phyloP scores from a whole-genome alignment of 371 early-diverging fungal species.

The Batkoa obscura region DNA sequence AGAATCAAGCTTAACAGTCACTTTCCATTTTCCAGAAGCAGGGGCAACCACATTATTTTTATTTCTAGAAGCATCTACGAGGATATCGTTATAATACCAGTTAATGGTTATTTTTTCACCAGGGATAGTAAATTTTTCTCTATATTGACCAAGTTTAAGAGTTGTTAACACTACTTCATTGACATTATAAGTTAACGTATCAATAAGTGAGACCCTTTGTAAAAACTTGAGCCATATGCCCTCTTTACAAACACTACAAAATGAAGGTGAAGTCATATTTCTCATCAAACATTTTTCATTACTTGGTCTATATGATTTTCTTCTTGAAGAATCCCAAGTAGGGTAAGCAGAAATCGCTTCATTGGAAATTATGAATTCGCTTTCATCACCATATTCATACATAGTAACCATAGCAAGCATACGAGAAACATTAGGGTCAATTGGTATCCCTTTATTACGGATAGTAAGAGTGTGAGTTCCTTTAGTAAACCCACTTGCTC shows the following conservation, averaged over 20 bases:
- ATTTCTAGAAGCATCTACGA: not conserved
- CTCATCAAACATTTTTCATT: slow-evolving; percentile 38
- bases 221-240: slow-evolving; percentile 31
- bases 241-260: slow-evolving; percentile 33
- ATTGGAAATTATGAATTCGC: slow-evolving; percentile 15
- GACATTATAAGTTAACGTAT: slow-evolving; percentile 13
- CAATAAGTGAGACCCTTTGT: slow-evolving; percentile 21
- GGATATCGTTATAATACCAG: not conserved
- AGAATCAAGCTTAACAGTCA: not conserved
- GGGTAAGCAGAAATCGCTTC: slow-evolving; percentile 23
- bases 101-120: not conserved
- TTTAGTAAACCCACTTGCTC: not conserved
- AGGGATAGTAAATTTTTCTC: not conserved
- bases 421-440: slow-evolving; percentile 18
- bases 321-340: slow-evolving; percentile 15
- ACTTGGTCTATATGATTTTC: slow-evolving; percentile 24
- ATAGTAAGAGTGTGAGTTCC: slow-evolving; percentile 2
- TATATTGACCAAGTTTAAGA: not conserved
- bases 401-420: slow-evolving; percentile 29
- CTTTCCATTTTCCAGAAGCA: not conserved
- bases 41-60: not conserved
- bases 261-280: slow-evolving; percentile 22
- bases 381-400: slow-evolving; percentile 24
- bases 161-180: not conserved
- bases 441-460: not conserved